Evolutionary conservation across 495 filamentous ascomycete genomes (phyloP), one percentile per base, ranked within the genome.

Genomic region (Neurospora hispaniola): DNA sequence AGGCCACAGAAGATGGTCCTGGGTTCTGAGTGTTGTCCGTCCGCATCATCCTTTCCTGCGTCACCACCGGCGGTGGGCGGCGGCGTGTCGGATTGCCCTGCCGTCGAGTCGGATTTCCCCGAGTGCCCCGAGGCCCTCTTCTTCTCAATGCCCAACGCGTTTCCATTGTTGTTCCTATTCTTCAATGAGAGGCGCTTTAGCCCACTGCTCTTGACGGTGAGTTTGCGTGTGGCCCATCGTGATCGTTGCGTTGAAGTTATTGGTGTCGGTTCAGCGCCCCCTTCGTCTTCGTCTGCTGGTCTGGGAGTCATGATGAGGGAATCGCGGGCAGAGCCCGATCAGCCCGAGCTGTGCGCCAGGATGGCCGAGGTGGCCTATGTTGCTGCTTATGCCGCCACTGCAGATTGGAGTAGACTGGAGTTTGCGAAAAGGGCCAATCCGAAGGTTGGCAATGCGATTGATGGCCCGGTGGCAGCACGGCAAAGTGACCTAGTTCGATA

Each of bases 211-310:
- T 89, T 84, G 73, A 92, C 90, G 70, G 87, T 90, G 74, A 90
- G 86, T 78, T 93, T 90, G 75, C 93, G 93, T 40, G 96, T 98
- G 71, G 96, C 96, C 96, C 96, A 99, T 90, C 96, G 86, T 78
- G 94, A 89, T 78, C 93, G 85, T 73, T 81, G 77, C 69, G 84
- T 85, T 73, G 80, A 74, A 72, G 82, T 92, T 90, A 81, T 81
- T 82, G 75, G 78, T 73, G 76, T 79, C 62, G 74, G 71, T 46
- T 72, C 75, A 62, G 76, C 79, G 69, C 59, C 77, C 59, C 84
- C 71, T 85, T 89, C 73, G 79, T 84, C 71, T 82, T 79, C 71
- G 80, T 78, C 69, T 78, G 75, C 69, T 75, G 74, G 35, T 68
- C 70, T 68, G 66, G 82, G 78, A 54, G 81, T 78, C 85, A 87